These are phyloP conservation scores for Oryza rufipogon DNA, from an alignment of 176 grass and related monocot species.

Conservation along the genomic window DNA sequence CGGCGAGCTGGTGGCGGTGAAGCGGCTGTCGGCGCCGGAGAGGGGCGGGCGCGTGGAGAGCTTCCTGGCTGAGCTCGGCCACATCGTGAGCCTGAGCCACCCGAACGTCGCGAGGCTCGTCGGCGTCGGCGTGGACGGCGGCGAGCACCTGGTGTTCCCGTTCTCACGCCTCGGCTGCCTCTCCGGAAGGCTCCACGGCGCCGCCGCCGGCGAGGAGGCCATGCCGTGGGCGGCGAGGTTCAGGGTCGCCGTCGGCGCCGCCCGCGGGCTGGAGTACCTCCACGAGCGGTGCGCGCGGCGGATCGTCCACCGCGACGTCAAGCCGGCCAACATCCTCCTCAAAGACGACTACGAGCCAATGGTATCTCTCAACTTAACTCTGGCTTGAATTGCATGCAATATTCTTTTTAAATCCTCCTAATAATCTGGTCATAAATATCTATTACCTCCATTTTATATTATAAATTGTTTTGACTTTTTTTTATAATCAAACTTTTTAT, in stretches of 20 bases:
- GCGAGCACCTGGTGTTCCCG: slow-evolving; percentile 77
- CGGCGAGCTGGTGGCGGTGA: slow-evolving; percentile 72
- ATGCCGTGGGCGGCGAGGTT: slow-evolving; percentile 64
- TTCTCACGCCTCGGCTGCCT: slow-evolving; percentile 73
- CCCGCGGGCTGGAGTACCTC: slow-evolving; percentile 74
- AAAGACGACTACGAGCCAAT: slow-evolving; percentile 64
- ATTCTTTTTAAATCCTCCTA: neutral
- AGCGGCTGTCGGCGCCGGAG: slow-evolving; percentile 47
- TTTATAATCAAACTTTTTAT: too few relatives aligned
- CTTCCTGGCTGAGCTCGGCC: slow-evolving; percentile 79
- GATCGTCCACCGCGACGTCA: slow-evolving; percentile 89
- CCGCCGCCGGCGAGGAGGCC: slow-evolving; percentile 3
- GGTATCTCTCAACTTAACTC: slow-evolving; percentile 11
- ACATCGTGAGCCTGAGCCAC: slow-evolving; percentile 67
- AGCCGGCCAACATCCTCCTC: slow-evolving; percentile 75
- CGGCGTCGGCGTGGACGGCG: slow-evolving; percentile 72
- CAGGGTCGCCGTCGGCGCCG: slow-evolving; percentile 56
- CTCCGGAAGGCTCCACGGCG: slow-evolving; percentile 59
- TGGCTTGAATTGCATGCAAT: neutral
- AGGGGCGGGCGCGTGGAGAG: slow-evolving; percentile 36
- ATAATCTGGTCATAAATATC: too few relatives aligned
- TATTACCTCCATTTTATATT: too few relatives aligned
- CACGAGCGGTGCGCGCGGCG: slow-evolving; percentile 69
- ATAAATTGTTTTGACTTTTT: too few relatives aligned
- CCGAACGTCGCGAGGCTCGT: slow-evolving; percentile 72